Evolutionary conservation across 1,284 basidiomycete genomes (phyloP).

Genomic region (Microbotryomycetes sp.): DNA sequence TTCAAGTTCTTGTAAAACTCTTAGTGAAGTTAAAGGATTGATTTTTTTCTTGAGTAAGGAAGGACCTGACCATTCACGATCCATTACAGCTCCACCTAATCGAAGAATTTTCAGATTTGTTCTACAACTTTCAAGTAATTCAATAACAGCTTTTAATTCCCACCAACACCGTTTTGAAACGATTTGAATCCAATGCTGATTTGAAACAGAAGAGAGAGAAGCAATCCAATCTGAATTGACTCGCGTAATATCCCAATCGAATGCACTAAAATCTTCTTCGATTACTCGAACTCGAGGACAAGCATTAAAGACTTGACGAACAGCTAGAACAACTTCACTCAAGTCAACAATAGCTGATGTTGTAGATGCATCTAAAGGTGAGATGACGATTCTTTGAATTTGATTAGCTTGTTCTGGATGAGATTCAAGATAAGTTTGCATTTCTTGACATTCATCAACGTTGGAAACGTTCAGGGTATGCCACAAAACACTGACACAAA

Average conservation of each 20-base stretch:
- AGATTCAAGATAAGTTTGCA: neutral
- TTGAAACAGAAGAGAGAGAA: neutral
- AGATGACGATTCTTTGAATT: neutral
- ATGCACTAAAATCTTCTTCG: conserved; percentile 14
- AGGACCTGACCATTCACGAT: conserved; percentile 20
- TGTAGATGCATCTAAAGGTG: neutral
- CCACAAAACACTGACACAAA: neutral
- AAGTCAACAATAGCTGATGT: neutral
- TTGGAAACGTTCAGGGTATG: neutral
- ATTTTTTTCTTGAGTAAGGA: neutral
- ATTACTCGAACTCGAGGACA: neutral
- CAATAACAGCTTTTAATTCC: conserved; percentile 12
- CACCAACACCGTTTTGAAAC: conserved; percentile 11
- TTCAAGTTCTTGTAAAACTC: conserved; percentile 5
- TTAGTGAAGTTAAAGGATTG: neutral
- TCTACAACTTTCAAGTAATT: conserved; percentile 1
- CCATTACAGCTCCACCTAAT: conserved; percentile 19
- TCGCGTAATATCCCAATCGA: conserved; percentile 14
- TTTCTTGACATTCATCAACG: neutral
- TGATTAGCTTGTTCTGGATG: neutral
- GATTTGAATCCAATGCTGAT: neutral
- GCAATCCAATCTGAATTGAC: conserved; percentile 8
- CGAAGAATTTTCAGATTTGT: neutral
- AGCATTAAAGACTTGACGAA: neutral
- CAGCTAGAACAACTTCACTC: neutral